Evolutionary conservation across 1,139 yeast genomes (phyloP).

Genomic region (Eremothecium sinecaudum): DNA sequence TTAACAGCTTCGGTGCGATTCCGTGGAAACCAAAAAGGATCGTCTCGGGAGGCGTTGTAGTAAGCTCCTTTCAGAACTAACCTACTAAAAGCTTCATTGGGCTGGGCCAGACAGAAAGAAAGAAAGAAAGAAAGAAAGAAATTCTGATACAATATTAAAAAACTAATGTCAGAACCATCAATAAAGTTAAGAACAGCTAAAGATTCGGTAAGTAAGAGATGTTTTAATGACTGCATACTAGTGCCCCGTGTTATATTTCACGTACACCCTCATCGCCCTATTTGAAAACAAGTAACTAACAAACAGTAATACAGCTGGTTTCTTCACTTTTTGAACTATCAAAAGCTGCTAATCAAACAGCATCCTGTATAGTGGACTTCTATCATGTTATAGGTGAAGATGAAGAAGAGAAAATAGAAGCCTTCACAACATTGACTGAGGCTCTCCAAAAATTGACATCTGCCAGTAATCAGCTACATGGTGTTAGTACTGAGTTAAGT

Average conservation of each 20-base stretch:
- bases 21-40: too few relatives aligned
- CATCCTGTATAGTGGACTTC: conserved; percentile 66
- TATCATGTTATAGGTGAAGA: conserved; percentile 44
- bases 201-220: conserved; percentile 29
- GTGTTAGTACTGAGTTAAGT: conserved; percentile 25
- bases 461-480: conserved; percentile 26
- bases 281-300: background rate
- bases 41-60: too few relatives aligned
- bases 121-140: too few relatives aligned
- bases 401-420: conserved; percentile 31
- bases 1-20: too few relatives aligned
- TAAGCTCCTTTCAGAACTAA: too few relatives aligned
- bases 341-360: conserved; percentile 73
- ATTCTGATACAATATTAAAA: too few relatives aligned
- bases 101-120: too few relatives aligned
- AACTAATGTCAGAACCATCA: conserved; percentile 26
- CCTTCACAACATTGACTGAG: conserved; percentile 30
- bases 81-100: too few relatives aligned
- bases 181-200: conserved; percentile 27
- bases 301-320: conserved; percentile 39
- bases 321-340: conserved; percentile 72
- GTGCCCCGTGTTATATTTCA: too few relatives aligned
- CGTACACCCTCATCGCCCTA: too few relatives aligned
- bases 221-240: too few relatives aligned
- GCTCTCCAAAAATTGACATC: conserved; percentile 29